Conservation (phyloP, 352 stramenopile species). For the Elongisporangium undulatum region DNA sequence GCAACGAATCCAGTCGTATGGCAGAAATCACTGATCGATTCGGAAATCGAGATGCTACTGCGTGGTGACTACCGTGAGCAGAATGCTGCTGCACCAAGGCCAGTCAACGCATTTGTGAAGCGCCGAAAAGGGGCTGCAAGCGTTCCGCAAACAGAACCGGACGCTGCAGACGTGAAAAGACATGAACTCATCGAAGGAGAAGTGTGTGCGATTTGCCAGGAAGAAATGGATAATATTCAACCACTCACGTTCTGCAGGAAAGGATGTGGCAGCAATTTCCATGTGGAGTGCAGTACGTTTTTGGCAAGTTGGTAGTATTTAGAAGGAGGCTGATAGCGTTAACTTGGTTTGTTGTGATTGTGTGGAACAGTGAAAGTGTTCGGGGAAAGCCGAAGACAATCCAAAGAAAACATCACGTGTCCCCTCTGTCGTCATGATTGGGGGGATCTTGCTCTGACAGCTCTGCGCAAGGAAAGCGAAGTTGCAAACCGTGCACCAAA, state of each 20-base stretch:
- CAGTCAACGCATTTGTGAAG: slow-evolving; percentile 34
- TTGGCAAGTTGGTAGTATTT: neutral
- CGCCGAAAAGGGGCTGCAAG: slow-evolving; percentile 18
- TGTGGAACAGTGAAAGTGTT: slow-evolving; percentile 69
- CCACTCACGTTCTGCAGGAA: slow-evolving; percentile 72
- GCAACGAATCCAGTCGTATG: slow-evolving; percentile 65
- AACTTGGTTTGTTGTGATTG: slow-evolving; percentile 2
- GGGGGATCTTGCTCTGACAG: slow-evolving; percentile 53
- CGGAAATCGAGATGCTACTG: slow-evolving; percentile 72
- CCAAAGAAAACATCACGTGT: slow-evolving; percentile 84
- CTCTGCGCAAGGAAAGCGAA: slow-evolving; percentile 71
- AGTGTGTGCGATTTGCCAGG: slow-evolving; percentile 82
- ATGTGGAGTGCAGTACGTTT: slow-evolving; percentile 60
- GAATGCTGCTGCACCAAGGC: slow-evolving; percentile 12
- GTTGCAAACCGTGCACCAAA: slow-evolving; percentile 65
- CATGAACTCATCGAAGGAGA: slow-evolving; percentile 68
- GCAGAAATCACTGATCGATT: slow-evolving; percentile 85
- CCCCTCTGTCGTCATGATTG: slow-evolving; percentile 80
- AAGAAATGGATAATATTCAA: slow-evolving; percentile 65
- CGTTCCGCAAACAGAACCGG: slow-evolving; percentile 14
- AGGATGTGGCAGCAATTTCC: slow-evolving; percentile 75
- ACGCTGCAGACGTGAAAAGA: slow-evolving; percentile 24
- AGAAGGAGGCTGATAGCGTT: neutral
- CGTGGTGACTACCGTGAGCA: slow-evolving; percentile 53
- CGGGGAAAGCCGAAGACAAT: slow-evolving; percentile 71